Conservation (phyloP, 257 asterid species). For the Buddleja alternifolia region DNA sequence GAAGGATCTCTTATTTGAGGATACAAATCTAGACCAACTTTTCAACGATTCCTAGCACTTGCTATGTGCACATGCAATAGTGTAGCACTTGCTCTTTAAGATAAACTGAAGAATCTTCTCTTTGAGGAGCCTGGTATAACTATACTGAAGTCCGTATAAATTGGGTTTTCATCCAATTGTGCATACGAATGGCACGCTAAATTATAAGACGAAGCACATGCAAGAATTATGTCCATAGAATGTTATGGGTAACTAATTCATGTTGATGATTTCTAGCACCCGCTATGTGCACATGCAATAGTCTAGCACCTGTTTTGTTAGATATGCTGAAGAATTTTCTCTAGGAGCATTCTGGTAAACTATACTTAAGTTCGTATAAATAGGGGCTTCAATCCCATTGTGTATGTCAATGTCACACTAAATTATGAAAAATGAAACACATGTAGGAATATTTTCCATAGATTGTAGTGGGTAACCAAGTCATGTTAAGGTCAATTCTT, state of each 20-base stretch:
- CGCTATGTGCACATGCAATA: no score
- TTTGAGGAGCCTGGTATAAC: neutral
- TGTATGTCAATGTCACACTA: no score
- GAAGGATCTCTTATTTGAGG: constrained; percentile 2
- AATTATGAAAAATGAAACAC: no score
- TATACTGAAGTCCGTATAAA: neutral
- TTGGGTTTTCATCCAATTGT: neutral
- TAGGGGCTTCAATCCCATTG: no score
- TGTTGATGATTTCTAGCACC: no score
- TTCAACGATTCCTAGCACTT: neutral
- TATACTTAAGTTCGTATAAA: no score
- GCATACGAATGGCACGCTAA: neutral
- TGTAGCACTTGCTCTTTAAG: neutral
- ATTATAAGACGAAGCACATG: neutral
- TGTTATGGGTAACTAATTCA: neutral
- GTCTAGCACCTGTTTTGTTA: no score
- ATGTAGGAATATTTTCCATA: no score
- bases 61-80: constrained; percentile 4
- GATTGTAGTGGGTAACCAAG: no score
- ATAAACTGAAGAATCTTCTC: neutral
- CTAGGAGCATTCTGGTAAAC: no score
- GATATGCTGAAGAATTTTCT: no score
- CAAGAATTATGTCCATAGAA: neutral
- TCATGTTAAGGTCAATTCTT: neutral
- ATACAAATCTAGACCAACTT: neutral